phyloP scores from a whole-genome alignment of 192 early-diverging fungal species.

The Funneliformis mosseae region DNA sequence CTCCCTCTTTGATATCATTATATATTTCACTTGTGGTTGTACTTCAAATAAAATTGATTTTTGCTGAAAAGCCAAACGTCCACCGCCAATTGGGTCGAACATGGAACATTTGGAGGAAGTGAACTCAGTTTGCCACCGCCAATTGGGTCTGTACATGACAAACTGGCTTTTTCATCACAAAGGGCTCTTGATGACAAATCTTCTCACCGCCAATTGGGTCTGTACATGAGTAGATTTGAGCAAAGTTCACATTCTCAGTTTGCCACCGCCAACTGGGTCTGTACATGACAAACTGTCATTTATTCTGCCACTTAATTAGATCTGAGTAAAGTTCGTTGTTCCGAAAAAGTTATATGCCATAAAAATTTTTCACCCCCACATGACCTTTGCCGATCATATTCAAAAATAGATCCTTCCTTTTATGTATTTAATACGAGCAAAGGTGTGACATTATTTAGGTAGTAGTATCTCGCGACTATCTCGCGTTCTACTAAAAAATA shows the following conservation, averaged over 20 bases:
- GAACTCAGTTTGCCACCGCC: constrained; percentile 25
- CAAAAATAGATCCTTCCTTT: too few relatives aligned
- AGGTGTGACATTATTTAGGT: too few relatives aligned
- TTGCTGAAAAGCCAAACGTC: background rate
- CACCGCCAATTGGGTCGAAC: constrained; percentile 10
- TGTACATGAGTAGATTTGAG: constrained; percentile 20
- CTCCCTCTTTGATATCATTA: too few relatives aligned
- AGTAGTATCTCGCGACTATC: too few relatives aligned
- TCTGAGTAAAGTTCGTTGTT: background rate
- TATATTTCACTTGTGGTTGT: too few relatives aligned
- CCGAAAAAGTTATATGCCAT: too few relatives aligned
- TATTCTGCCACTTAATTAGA: background rate
- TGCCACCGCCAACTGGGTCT: constrained; percentile 16
- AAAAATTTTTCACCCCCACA: too few relatives aligned
- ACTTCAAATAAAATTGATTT: too few relatives aligned
- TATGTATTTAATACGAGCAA: too few relatives aligned
- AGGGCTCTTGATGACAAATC: background rate
- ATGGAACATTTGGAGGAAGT: constrained; percentile 13
- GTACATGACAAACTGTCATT: constrained; percentile 16
- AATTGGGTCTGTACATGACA: constrained; percentile 18
- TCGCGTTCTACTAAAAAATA: too few relatives aligned
- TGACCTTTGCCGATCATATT: too few relatives aligned
- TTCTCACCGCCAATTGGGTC: constrained; percentile 21
- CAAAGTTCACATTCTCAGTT: constrained; percentile 20
- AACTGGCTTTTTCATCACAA: constrained; percentile 12